Evolutionary conservation across 2,329 filamentous ascomycete genomes (phyloP).

Genomic region (Pseudocercospora ulei): DNA sequence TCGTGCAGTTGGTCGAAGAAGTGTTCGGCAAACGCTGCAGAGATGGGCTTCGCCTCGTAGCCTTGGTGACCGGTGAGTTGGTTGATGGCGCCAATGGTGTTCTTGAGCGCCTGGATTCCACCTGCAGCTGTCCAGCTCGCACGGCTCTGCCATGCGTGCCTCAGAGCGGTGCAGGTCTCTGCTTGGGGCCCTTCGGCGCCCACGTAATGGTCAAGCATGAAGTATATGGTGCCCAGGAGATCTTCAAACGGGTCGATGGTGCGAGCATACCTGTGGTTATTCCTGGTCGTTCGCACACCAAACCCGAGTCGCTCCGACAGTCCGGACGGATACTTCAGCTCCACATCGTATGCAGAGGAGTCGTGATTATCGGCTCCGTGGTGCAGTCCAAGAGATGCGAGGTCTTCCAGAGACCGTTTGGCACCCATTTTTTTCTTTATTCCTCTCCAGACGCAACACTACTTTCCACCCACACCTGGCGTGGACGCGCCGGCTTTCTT

Average conservation of each 20-base stretch:
- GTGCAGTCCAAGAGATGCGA: constrained; percentile 2
- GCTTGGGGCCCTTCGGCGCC: neutral
- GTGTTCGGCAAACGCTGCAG: constrained; percentile 54
- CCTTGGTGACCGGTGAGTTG: neutral
- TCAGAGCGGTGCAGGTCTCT: neutral
- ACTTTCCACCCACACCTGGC: neutral
- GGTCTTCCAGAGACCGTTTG: neutral
- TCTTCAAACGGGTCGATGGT: constrained; percentile 9
- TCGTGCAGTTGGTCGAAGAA: constrained; percentile 71
- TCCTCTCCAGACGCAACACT: neutral
- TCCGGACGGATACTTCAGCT: constrained; percentile 10
- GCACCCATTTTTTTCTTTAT: neutral
- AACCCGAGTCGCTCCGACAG: constrained; percentile 8
- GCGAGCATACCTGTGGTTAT: constrained; percentile 12
- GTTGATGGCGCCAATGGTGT: neutral
- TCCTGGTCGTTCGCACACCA: constrained; percentile 7
- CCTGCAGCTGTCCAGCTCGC: neutral
- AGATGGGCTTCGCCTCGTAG: neutral
- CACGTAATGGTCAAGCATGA: neutral
- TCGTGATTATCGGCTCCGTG: constrained; percentile 15
- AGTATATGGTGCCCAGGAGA: constrained; percentile 9
- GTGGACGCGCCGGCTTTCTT: neutral
- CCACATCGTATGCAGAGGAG: constrained; percentile 2
- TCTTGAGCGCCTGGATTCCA: neutral
- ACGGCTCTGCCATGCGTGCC: neutral